Base-by-base conservation (phyloP, 352 stramenopile species). In the Pythium dissotocum region DNA sequence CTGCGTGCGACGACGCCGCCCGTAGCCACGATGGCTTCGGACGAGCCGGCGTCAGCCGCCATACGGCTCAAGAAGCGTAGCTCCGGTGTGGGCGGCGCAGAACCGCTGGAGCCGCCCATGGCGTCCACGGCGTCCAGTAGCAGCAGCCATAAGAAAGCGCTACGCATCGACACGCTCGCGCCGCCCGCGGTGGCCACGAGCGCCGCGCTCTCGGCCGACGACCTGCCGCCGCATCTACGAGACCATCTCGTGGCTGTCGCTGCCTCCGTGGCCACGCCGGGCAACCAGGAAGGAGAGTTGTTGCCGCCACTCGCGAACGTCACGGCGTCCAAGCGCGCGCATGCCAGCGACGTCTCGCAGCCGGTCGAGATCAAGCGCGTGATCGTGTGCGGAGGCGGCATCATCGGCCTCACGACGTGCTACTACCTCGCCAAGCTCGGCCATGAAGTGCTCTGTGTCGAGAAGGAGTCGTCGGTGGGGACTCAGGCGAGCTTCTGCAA, bases 371-470 rank as follows among this genome's bases (percentile, higher is more conserved):
- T 80, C 63, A 93, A 95, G 69, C 88, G 88, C 68, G 85, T 95
- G 42, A 93, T 95, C 52, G 88, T 95, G 16, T 93, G 86, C 40
- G 88, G 88, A 14, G 88, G 84, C n/a, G 88, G 88, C 38, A 94
- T 95, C 57, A 88, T 95, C 52, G 88, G 88, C 0, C 65, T 95
- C 40, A 94, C 85, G 32, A 95, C 88, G 0, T 94, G 84, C 73
- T 95, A 92, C 69, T 94, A 92, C 68, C 74, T 95, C 26, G 85
- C 85, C 48, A 93, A 90, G 61, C 85, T 91, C 58, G 88, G 88
- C 64, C 88, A 95, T 61, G 88, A 95, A 65, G 88, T 95, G 54
- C 72, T 95, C 6, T 95, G 88, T 51, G 87, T 95, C 13, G 88
- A 95, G 63, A 93, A 93, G 58, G 88, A 95, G 58, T 66, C 77